Base-by-base conservation (phyloP, 352 stramenopile genomes). In the Pythium aristosporum region DNA sequence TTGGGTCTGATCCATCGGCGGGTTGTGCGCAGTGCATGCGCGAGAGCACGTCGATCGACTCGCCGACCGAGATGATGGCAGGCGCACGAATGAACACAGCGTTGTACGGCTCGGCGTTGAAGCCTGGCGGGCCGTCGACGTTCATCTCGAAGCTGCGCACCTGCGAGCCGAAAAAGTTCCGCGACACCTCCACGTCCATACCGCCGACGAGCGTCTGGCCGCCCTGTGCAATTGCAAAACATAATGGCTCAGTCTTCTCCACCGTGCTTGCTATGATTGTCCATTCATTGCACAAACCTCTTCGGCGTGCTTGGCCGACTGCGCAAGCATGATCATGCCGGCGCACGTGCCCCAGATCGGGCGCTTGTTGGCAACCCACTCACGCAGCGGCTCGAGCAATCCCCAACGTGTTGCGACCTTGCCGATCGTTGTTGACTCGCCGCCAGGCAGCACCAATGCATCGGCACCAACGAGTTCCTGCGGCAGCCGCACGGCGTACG, bases 111-210 rank as follows among this genome's bases (percentile, higher is more conserved):
- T 76, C 63, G 2, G 56, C 55, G 57, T 84, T 77, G 63, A 77
- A 85, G 7, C 76, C 80, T 3, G 79, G 82, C 23, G 82, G 81
- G 7, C 79, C 85, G 9, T 73, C 72, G 41, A 91, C 77, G 3
- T 69, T 53, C 68, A 93, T 83, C 42, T 96, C 80, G 59, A 88
- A 87, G 64, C 76, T 85, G 59, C 77, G 84, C 61, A 98, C 86
- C 63, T 99, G 96, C 52, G 92, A 92, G 58, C 96, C 96, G 65
- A 99, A 99, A 73, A 98, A 99, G 78, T 99, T 99, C 58, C 96
- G 83, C 70, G 93, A 98, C n/a, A 98, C 94, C 49, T 97, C 74
- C 57, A 98, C 91, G 74, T 98, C 91, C 61, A 98, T 79, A n/a
- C 96, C 96, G 28, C 95, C 95, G 57, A 99, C 94, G 47, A 98